Conservation (phyloP, 73 alveolate genomes). For the Paramecium octaurelia region DNA sequence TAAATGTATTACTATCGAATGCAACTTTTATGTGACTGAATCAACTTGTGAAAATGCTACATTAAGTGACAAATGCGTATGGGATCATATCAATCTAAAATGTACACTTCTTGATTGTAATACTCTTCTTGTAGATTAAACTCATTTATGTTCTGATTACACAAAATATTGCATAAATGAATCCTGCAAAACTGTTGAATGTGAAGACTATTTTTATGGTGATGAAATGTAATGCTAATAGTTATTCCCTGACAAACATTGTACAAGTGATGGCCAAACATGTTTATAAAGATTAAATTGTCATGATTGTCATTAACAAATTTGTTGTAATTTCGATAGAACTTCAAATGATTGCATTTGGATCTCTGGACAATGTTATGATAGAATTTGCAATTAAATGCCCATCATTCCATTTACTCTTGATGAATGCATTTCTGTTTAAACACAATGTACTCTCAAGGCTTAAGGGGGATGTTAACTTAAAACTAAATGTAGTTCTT, state of each 20-base stretch:
- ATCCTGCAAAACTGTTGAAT: neutral
- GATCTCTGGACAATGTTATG: neutral
- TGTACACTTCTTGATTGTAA: neutral
- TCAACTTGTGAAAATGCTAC: neutral
- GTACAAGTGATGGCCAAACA: neutral
- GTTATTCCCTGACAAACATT: neutral
- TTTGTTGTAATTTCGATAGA: neutral
- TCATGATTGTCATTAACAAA: neutral
- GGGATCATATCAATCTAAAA: neutral
- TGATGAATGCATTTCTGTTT: neutral
- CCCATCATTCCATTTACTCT: neutral
- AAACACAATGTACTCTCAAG: neutral
- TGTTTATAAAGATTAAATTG: neutral
- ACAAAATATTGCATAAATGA: neutral
- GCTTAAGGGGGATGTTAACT: neutral
- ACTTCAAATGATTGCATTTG: neutral
- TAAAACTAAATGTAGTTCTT: neutral
- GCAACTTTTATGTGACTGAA: neutral
- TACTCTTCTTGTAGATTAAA: neutral
- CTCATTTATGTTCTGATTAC: neutral
- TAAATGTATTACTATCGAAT: neutral
- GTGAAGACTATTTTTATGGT: neutral
- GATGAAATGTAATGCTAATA: neutral
- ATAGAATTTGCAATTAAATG: neutral
- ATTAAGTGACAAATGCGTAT: neutral